Conservation (phyloP, 768 basidiomycete species). For the Rhodotorula paludigena region DNA sequence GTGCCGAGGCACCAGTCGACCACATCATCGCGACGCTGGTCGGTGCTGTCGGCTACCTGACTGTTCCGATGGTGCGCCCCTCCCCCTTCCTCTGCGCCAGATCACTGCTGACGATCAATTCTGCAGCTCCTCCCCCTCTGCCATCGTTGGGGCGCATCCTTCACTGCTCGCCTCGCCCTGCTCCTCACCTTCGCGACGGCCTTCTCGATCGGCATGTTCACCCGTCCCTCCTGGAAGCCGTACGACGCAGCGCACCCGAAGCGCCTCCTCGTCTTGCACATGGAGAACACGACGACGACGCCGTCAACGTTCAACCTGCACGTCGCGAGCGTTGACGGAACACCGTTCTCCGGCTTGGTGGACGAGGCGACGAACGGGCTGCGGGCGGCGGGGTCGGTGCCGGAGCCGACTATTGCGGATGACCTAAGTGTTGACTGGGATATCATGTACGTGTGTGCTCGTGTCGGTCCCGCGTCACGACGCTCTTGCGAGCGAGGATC, state of each 20-base stretch:
- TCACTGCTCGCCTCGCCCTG: slow-evolving; percentile 47
- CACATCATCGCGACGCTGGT: slow-evolving; percentile 79
- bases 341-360: slow-evolving; percentile 65
- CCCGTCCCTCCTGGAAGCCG: slow-evolving; percentile 48
- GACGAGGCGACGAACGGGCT: slow-evolving; percentile 59
- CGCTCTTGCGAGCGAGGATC: no score
- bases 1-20: slow-evolving; percentile 70
- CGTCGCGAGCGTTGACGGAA: slow-evolving; percentile 73
- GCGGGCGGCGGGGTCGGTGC: slow-evolving; percentile 50
- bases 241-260: slow-evolving; percentile 86
- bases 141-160: slow-evolving; percentile 60
- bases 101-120: neutral
- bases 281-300: slow-evolving; percentile 64
- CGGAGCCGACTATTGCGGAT: slow-evolving; percentile 54
- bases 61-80: slow-evolving; percentile 53
- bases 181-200: slow-evolving; percentile 54
- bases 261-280: slow-evolving; percentile 72
- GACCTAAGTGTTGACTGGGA: slow-evolving; percentile 86
- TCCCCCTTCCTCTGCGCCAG: slow-evolving; percentile 8
- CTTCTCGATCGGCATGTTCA: slow-evolving; percentile 59
- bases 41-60: slow-evolving; percentile 56
- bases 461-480: no score
- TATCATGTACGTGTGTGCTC: slow-evolving; percentile 48
- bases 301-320: slow-evolving; percentile 65
- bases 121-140: slow-evolving; percentile 57